Base-by-base conservation (phyloP, 2,329 filamentous ascomycete genomes). In the Simplicillium aogashimaense region DNA sequence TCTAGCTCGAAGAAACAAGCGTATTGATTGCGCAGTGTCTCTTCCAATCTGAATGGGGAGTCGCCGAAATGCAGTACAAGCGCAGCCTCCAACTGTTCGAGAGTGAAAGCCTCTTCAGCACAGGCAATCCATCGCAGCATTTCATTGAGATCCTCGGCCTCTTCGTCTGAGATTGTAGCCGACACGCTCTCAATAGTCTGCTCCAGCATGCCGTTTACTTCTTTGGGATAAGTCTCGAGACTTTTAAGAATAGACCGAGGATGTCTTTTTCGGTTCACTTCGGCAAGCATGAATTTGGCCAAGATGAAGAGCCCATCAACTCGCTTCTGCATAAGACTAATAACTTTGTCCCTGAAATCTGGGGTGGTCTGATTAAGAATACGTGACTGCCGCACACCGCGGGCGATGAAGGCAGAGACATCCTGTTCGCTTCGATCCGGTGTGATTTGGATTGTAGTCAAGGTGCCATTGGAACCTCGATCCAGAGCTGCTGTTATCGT, bases 271-370 rank as follows among this genome's bases (percentile, higher is more conserved):
- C 64, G 62, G 16, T 58, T 61, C 3, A 72, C 53, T 37, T 75
- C 70, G 5, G 64, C 64, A 3, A 75, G 41, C 67, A 72, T 71
- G 35, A 70, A 63, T 41, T 69, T 65, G 36, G 67, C 68, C 35
- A 69, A 58, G 15, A 71, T 66, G 45, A 72, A 72, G 14, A 71
- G 58, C 0, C 67, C 68, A 15, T 67, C 62, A 1, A 66, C 67
- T 15, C 64, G 61, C 6, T 56, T 55, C 4, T 57, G 56, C 50
- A 71, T 58, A 7, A 57, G 59, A 3, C 60, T 49, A 3, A 65
- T 54, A 4, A 71, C 58, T 28, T 62, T 56, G 12, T 58, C 46
- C 43, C 59, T 53, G 44, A 68, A 55, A 25, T 58, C 47, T 2
- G 46, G 43, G 5, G 50, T 47, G 10, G 55, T 58, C 0, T 55